Conservation (phyloP, 1,284 basidiomycete species). For the Termitomyces sp. region DNA sequence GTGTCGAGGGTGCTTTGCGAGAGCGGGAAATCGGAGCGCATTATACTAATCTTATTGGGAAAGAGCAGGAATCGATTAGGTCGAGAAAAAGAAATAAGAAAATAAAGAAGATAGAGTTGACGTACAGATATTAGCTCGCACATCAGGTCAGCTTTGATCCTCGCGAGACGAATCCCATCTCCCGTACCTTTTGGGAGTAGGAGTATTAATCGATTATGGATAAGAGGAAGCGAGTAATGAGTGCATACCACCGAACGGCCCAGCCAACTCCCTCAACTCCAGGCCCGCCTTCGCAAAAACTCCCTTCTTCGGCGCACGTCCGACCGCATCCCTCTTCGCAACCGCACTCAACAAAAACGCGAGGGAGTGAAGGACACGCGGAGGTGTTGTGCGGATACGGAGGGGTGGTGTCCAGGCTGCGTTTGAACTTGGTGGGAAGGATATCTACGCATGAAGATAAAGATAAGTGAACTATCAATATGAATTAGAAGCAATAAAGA, state of each 20-base stretch:
- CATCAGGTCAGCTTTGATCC: conserved; percentile 64
- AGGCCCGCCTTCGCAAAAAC: conserved; percentile 64
- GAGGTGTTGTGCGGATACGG: conserved; percentile 57
- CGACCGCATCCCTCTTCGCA: conserved; percentile 66
- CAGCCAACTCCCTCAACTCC: conserved; percentile 33
- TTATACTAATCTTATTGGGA: conserved; percentile 47
- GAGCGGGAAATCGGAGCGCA: conserved; percentile 59
- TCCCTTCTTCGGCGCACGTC: conserved; percentile 64
- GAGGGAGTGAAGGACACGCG: conserved; percentile 55
- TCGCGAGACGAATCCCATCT: conserved; percentile 22
- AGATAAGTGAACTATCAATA: not conserved
- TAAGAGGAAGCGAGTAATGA: not conserved
- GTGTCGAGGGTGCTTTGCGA: conserved; percentile 54
- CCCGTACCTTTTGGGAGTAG: not conserved
- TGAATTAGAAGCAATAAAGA: conserved; percentile 1
- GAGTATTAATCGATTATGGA: not conserved
- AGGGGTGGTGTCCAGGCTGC: not conserved
- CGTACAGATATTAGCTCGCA: conserved; percentile 61
- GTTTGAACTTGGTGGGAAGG: conserved; percentile 17
- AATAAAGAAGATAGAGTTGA: not conserved
- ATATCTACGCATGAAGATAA: conserved; percentile 3
- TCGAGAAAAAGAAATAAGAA: not conserved
- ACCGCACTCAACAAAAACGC: conserved; percentile 61
- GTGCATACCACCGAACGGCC: conserved; percentile 32
- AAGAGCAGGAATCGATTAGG: not conserved